Evolutionary conservation across 805 yeast genomes (phyloP), one percentile per base, ranked within the genome.

Genomic region (Brettanomyces nanus): DNA sequence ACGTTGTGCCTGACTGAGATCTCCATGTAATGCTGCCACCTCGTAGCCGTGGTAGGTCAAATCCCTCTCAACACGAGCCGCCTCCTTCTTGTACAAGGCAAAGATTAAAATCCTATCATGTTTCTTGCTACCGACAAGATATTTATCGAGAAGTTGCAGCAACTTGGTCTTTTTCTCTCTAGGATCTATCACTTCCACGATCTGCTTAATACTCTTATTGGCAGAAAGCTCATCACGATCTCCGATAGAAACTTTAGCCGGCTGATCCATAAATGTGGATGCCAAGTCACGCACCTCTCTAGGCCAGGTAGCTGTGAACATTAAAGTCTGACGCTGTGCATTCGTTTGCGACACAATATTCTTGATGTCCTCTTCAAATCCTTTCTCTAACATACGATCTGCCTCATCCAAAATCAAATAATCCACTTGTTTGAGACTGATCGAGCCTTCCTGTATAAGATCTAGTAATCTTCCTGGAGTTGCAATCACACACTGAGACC

Each of bases 241-340:
- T n/a, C 38, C 38, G 55, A 92, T 83, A 31, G 92, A 79, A 30
- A 92, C 84, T 61, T 85, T 87, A 35, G 86, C 85, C n/a, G 97
- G 95, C 21, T 59, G 47, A 18, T 71, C 75, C 95, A 92, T 84
- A 62, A 82, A 92, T 5, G 82, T 73, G 15, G 77, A 56, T 6
- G 98, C 98, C 45, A 92, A 71, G 46, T 86, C 94, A 56, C 97
- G 80, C 26, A 92, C 97, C 64, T 90, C 95, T 52, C 84, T 85
- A n/a, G 99, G 99, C 98, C 98, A 92, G 1, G 99, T 92, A n/a
- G 99, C 99, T 7, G 98, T 90, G 64, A 92, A 92, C 97, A 92
- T 92, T 46, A 92, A 70, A 0, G 98, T 92, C 63, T 90, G 97
- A 65, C 97, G 71, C 21, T 70, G 52, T 19, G 61, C 23, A 62